Evolutionary conservation across 345 rosid species (phyloP), one percentile per base, ranked within the genome.

Genomic region (Eucalyptus pauciflora): DNA sequence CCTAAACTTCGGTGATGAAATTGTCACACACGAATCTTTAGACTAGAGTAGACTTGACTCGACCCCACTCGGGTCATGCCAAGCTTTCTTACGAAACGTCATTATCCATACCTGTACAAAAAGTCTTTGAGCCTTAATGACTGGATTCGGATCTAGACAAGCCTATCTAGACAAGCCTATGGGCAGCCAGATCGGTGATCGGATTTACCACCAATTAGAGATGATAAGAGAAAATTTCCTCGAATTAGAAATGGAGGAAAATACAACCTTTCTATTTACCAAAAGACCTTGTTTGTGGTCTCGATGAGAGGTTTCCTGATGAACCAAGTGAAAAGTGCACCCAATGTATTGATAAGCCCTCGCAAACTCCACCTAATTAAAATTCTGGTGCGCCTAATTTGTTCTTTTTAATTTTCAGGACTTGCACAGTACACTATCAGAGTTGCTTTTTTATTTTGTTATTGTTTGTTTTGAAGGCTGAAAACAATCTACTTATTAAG

Each of bases 21-120:
- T 37, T 37, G 25, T 71, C 1, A 37, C 1, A 2, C 22, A 18
- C 46, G 20, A 18, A 37, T 71, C 7, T 71, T 37, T 6, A 18
- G 1, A 37, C 8, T 5, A 18, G 18, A 8, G 3, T 3, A 16
- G 43, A 8, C 80, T 69, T 7, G 24, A 5, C 22, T 31, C 43
- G 1, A 4, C 24, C 80, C 7, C 7, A 41, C 2, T 22, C 2
- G 4, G 8, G 81, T 16, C 43, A 5, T 10, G 6, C 3, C 6
- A 33, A 5, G 43, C 22, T 62, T 62, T 69, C 80, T 16, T 41
- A 31, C 24, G 8, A 16, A 62, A 69, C 16, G 22, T 71, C 46
- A 71, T 17, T 33, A 17, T 6, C 81, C 6, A 71, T 9, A 9
- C 46, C 6, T 18, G 7, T 33, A 33, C 25, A 18, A 71, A 71